Base-by-base conservation (phyloP, 345 rosid genomes). In the Anacardium occidentale region DNA sequence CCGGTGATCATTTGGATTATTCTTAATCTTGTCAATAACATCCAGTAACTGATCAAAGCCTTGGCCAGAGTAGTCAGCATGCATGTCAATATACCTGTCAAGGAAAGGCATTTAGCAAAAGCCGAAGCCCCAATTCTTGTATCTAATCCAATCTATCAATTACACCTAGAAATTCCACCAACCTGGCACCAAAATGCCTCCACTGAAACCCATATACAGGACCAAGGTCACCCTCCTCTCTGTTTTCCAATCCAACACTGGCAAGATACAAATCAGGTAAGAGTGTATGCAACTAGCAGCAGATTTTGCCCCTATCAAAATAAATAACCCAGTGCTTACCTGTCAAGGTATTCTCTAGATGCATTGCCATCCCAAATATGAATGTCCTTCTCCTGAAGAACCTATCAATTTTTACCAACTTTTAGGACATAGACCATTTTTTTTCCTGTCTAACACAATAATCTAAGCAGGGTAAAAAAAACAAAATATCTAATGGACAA, bases 21-120 rank as follows among this genome's bases (percentile, higher is more conserved):
- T 91, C 88, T 91, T 96, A 47, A 96, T 91, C 87, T 93, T 96
- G 76, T 91, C 70, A 64, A 96, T 85, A 65, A 96, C 97, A 83
- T 96, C 93, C 69, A 78, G 75, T 74, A 96, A 75, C 78, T 96
- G 99, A 85, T 96, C 99, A 83, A 93, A 93, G 69, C 99, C 98
- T 86, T 91, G 89, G 37, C 92, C 97, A 10, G 87, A 84, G 78
- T 96, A 96, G 82, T 91, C 99, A 64, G 93, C 92, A 85, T 93
- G 95, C 97, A 90, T 91, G 83, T 90, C 80, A 73, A 86, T 89
- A 78, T 96, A 93, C 83, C 99, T 96, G 83, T 58, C 64, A 37
- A 37, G 7, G 1, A 37, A 57, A 68, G 26, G 42, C 6, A 52
- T 34, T 53, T n/a, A 21, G 54, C 18, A 48, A 48, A 20, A 29